phyloP scores from a whole-genome alignment of 495 filamentous ascomycete species.

The Talaromyces stipitatus region DNA sequence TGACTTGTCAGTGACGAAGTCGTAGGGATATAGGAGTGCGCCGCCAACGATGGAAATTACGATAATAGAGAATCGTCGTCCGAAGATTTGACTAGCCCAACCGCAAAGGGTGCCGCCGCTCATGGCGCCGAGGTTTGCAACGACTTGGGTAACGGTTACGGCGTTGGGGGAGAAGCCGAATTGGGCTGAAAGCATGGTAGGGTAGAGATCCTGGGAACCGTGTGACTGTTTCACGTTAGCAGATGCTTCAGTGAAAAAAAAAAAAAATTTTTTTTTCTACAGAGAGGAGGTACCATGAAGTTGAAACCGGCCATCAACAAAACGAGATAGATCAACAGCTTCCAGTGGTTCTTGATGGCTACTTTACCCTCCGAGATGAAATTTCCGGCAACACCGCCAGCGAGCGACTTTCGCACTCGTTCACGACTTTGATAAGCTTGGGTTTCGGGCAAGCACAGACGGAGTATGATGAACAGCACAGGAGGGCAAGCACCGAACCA shows the following conservation, averaged over 20 bases:
- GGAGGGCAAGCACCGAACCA: constrained; percentile 82
- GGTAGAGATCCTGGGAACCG: constrained; percentile 87
- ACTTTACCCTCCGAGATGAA: constrained; percentile 72
- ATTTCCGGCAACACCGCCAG: constrained; percentile 43
- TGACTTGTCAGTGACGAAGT: constrained; percentile 49
- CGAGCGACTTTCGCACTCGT: constrained; percentile 43
- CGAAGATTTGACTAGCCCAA: constrained; percentile 74
- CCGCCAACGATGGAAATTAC: constrained; percentile 69
- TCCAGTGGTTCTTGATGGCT: constrained; percentile 69
- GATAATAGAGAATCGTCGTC: constrained; percentile 75
- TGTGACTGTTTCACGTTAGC: constrained; percentile 48
- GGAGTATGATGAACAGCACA: constrained; percentile 72
- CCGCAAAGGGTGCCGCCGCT: constrained; percentile 68
- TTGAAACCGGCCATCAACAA: constrained; percentile 88
- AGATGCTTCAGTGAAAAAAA: background rate
- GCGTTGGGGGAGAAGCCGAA: constrained; percentile 62
- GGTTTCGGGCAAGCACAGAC: constrained; percentile 71
- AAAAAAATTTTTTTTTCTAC: background rate
- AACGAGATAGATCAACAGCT: constrained; percentile 71
- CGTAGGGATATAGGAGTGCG: constrained; percentile 75
- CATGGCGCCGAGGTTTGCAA: constrained; percentile 78
- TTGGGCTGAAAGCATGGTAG: constrained; percentile 73
- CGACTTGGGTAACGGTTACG: constrained; percentile 77
- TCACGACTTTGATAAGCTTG: constrained; percentile 56
- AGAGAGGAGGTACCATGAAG: constrained; percentile 54